Percentiles rank a stretch among this genome's conserved stretches.
These are phyloP conservation scores for Fusarium humuli DNA, from an alignment of 2,329 filamentous ascomycete genomes.

Conservation along the genomic window DNA sequence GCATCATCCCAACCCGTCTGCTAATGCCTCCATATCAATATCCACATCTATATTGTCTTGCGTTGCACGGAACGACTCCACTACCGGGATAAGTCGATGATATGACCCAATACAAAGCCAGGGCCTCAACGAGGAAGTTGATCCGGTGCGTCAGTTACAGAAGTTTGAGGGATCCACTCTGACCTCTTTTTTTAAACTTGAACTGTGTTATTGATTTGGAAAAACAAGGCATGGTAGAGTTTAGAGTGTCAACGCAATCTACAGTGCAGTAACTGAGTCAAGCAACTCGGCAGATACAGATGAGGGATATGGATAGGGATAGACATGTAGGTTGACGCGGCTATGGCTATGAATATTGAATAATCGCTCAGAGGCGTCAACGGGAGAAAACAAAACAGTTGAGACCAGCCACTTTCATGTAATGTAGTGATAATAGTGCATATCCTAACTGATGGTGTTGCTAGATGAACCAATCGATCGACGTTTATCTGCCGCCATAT, in stretches of 20 bases:
- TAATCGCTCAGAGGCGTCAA: constrained; percentile 10
- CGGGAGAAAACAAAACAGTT: not conserved
- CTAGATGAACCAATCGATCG: constrained; percentile 27
- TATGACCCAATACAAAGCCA: constrained; percentile 30
- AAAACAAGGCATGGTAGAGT: constrained; percentile 25
- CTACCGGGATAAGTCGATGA: constrained; percentile 26
- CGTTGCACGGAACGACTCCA: constrained; percentile 27
- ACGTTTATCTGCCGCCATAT: constrained; percentile 15
- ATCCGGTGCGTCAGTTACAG: constrained; percentile 38
- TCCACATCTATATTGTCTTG: constrained; percentile 4
- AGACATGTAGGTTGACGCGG: constrained; percentile 12
- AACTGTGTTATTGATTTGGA: not conserved
- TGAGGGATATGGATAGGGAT: not conserved
- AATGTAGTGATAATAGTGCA: not conserved
- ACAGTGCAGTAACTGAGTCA: constrained; percentile 21
- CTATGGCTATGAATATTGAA: constrained; percentile 15
- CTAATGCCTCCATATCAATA: not conserved
- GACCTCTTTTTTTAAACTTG: not conserved
- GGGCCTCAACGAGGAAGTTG: constrained; percentile 40
- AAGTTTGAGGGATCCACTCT: constrained; percentile 17
- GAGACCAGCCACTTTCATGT: constrained; percentile 16
- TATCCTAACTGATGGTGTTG: constrained; percentile 1
- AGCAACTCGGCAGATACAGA: not conserved
- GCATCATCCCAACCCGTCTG: constrained; percentile 37
- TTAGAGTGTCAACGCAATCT: constrained; percentile 23